Evolutionary conservation across 2,329 filamentous ascomycete species (phyloP), one percentile per base, ranked within the genome.

Genomic region (Ceratocystis huliohia): DNA sequence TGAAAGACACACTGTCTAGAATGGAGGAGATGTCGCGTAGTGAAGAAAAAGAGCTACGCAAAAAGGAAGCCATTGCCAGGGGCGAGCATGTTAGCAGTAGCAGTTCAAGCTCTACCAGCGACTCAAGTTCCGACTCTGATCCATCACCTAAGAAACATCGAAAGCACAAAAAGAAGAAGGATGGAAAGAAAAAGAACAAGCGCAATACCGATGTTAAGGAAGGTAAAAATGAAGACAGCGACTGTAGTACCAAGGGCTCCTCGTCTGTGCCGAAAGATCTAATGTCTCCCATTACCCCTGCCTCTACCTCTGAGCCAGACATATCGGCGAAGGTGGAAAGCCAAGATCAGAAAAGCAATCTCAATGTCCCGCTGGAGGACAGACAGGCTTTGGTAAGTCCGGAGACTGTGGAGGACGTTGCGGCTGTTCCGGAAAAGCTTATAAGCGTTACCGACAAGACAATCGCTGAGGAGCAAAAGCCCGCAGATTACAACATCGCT

Each of bases 31-130:
- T 64, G 37, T n/a, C 22, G 13, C 41, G 22, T 13, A 53, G 61
- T 3, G 65, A 67, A 45, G 37, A 67, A 50, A 61, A 41, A n/a
- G 61, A n/a, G n/a, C 33, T 7, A 45, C 41, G 22, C 25, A 59
- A 59, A 15, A 61, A 50, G 41, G 57, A 22, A 17, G 50, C 50
- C 17, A 25, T 20, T 15, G 22, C 33, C 25, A 33, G 13, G n/a
- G 61, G 44, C 17, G 61, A 63, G 48, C 7, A 48, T 25, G 41
- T 46, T 6, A 37, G 61, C 61, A 63, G 61, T 17, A 63, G 61
- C 22, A 30, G 22, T 37, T 45, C 17, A 25, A 64, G 44, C 50
- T 50, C 50, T 20, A n/a, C 10, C 1, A 63, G 44, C 44, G 17
- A 33, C 20, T 65, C 48, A 8, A 44, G 46, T 7, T 56, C 61